Evolutionary conservation across 2,329 filamentous ascomycete species (phyloP), one percentile per base, ranked within the genome.

Genomic region (Onygenales sp.): DNA sequence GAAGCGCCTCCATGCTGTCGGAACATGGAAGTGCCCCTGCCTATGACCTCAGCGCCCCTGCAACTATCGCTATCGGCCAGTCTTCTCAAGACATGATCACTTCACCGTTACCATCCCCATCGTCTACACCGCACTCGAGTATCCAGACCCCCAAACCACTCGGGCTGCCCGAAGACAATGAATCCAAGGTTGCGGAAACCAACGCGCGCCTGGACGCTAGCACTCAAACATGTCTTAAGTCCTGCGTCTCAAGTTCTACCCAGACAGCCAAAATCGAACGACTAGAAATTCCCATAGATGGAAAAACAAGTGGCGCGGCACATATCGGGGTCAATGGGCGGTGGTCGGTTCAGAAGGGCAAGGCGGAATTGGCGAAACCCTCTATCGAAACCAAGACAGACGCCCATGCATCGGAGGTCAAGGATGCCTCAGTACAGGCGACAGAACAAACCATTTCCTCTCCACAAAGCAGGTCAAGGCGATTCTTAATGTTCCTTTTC

Each of bases 351-450:
- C 35, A 38, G 35, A 38, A 7, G 35, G 8, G 35, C 35, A 38
- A 38, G 35, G 8, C 2, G 13, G 13, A 13, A 38, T 7, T 38
- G 35, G 35, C 35, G 35, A 8, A 7, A 31, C 43, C 53, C 35
- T 57, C 44, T 11, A 54, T 50, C 38, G 50, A 55, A 38, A 56
- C 55, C 7, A 32, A 52, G 31, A 35, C 10, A 31, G 32, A 21
- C 14, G 14, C 31, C 31, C 36, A 38, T 14, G 43, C 10, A 21
- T 7, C 39, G 41, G 41, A 52, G 49, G 54, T 32, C 49, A 57
- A n/a, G 36, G 55, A 57, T 27, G 52, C 44, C 43, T 13, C 31
- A 31, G 56, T 57, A 42, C 54, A 56, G 43, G 55, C 56, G 32
- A 57, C 56, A 17, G 56, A 53, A 32, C 43, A 42, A 45, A 51